Conservation (phyloP, 805 yeast genomes). For the Yarrowia sp. region DNA sequence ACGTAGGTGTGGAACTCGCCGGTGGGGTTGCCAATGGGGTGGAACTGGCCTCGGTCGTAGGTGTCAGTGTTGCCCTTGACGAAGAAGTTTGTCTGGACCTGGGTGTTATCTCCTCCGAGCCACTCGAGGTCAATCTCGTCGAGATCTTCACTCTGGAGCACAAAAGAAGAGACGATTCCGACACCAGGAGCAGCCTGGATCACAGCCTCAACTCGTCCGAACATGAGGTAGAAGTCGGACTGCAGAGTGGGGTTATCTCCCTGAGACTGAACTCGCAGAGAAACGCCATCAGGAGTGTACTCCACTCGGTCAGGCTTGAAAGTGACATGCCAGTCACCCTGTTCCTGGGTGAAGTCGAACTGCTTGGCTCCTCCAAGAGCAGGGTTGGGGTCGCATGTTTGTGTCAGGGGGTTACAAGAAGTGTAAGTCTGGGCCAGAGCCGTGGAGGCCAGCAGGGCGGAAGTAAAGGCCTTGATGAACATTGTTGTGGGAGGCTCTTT, state of each 20-base stretch:
- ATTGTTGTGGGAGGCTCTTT: background rate
- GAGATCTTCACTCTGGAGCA: slow-evolving; percentile 74
- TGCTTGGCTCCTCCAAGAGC: slow-evolving; percentile 60
- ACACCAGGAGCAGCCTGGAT: slow-evolving; percentile 70
- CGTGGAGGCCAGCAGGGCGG: background rate
- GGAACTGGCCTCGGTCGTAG: slow-evolving; percentile 77
- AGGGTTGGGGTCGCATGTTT: slow-evolving; percentile 47
- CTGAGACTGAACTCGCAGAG: slow-evolving; percentile 55
- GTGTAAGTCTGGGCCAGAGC: slow-evolving; percentile 34
- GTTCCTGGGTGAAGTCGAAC: slow-evolving; percentile 51
- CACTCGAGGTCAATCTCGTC: slow-evolving; percentile 91
- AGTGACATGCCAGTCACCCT: slow-evolving; percentile 42
- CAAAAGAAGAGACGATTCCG: slow-evolving; percentile 79
- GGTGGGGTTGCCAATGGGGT: slow-evolving; percentile 50
- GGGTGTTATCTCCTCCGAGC: slow-evolving; percentile 72
- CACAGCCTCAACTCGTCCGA: slow-evolving; percentile 73
- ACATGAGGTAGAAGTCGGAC: slow-evolving; percentile 83
- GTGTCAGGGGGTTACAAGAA: slow-evolving; percentile 47
- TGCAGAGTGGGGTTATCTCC: slow-evolving; percentile 74
- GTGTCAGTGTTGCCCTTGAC: slow-evolving; percentile 75
- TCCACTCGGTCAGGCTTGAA: slow-evolving; percentile 41
- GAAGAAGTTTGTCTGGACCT: slow-evolving; percentile 71
- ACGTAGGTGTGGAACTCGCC: slow-evolving; percentile 69
- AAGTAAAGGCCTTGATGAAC: background rate
- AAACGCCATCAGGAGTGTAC: slow-evolving; percentile 55